Evolutionary conservation across 768 basidiomycete genomes (phyloP).

Genomic region (Amanita rubescens): DNA sequence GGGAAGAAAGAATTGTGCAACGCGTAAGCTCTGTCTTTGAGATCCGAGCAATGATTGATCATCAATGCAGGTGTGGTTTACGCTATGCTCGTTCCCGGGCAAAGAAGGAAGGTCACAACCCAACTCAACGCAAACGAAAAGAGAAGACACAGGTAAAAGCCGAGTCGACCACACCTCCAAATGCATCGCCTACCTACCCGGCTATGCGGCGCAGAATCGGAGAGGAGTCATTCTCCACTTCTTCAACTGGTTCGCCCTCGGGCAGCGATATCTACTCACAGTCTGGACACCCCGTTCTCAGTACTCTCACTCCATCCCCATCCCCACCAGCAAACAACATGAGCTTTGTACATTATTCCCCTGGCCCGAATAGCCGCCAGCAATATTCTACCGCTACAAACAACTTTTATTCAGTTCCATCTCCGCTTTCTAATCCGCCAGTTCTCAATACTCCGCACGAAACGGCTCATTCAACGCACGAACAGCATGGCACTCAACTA

Average conservation of each 20-base stretch:
- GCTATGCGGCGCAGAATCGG: slow-evolving; percentile 42
- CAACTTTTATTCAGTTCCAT: slow-evolving; percentile 42
- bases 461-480: slow-evolving; percentile 19
- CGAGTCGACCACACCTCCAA: slow-evolving; percentile 32
- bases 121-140: slow-evolving; percentile 53
- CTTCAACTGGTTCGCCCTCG: slow-evolving; percentile 48
- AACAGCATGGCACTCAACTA: slow-evolving; percentile 23
- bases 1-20: slow-evolving; percentile 91
- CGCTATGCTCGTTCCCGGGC: slow-evolving; percentile 83
- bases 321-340: slow-evolving; percentile 53
- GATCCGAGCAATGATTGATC: background rate
- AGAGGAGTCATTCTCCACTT: slow-evolving; percentile 34
- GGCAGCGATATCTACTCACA: slow-evolving; percentile 51
- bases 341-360: slow-evolving; percentile 54
- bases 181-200: slow-evolving; percentile 32
- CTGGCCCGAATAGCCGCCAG: slow-evolving; percentile 28
- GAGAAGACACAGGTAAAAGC: slow-evolving; percentile 46
- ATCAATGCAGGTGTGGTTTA: slow-evolving; percentile 58
- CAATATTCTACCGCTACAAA: slow-evolving; percentile 26
- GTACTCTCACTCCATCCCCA: slow-evolving; percentile 48
- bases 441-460: slow-evolving; percentile 21
- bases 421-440: slow-evolving; percentile 41
- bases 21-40: slow-evolving; percentile 49
- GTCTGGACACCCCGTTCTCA: slow-evolving; percentile 30
- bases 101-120: slow-evolving; percentile 71